A percentile compares a stretch with the other conserved stretches of the same genome.
phyloP scores from a whole-genome alignment of 2,329 filamentous ascomycete species.

The Aspergillus pseudoviridinutans region DNA sequence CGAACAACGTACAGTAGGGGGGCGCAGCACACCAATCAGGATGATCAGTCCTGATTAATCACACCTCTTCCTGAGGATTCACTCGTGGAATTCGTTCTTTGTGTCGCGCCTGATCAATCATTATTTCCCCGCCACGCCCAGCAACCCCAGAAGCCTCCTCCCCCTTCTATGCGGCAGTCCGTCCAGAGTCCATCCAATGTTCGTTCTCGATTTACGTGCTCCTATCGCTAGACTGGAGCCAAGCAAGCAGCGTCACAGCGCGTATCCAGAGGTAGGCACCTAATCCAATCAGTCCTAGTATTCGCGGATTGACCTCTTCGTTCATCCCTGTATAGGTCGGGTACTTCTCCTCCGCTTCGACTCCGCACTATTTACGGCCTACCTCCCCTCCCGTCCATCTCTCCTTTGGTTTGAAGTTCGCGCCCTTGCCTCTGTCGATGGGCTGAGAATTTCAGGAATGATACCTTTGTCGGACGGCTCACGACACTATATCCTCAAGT shows the following conservation, averaged over 20 bases:
- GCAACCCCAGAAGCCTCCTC: not conserved
- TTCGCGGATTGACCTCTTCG: not conserved
- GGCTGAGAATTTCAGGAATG: not conserved
- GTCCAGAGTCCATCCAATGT: not conserved
- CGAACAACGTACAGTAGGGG: not conserved
- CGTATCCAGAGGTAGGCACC: not conserved
- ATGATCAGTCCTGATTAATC: not conserved
- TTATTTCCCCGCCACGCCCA: not conserved
- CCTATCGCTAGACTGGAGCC: not conserved
- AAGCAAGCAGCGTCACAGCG: not conserved
- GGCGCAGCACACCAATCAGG: not conserved
- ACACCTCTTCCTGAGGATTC: not conserved
- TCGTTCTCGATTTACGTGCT: not conserved
- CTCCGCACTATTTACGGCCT: not conserved
- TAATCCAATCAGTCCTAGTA: not conserved
- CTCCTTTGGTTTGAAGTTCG: not conserved
- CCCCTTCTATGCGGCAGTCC: not conserved
- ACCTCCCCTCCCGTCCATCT: not conserved
- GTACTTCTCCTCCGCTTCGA: not conserved
- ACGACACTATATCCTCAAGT: not conserved
- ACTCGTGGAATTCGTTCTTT: not conserved
- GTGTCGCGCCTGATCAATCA: not conserved
- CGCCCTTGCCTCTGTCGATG: not conserved
- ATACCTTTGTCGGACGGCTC: not conserved
- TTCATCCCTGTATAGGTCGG: not conserved